These are phyloP conservation scores for Malassezia arunalokei DNA, from an alignment of 1,284 basidiomycete species.

Conservation along the genomic window DNA sequence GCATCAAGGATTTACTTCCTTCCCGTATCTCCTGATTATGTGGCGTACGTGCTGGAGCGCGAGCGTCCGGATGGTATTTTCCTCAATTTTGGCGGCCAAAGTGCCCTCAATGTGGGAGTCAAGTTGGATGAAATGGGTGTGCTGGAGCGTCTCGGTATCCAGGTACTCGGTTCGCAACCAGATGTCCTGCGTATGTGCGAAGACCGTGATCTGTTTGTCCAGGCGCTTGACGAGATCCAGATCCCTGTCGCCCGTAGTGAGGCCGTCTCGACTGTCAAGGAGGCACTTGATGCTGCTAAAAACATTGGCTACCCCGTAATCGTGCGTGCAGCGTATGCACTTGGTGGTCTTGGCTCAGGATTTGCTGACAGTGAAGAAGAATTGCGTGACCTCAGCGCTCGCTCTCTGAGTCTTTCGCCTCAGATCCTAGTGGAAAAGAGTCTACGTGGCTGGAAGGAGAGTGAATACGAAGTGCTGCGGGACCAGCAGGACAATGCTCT, in stretches of 20 bases:
- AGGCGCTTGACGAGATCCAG: constrained; percentile 94
- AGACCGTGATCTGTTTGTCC: constrained; percentile 91
- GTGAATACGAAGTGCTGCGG: constrained; percentile 97
- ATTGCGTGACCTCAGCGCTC: constrained; percentile 83
- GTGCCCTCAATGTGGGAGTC: constrained; percentile 93
- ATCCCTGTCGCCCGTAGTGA: constrained; percentile 95
- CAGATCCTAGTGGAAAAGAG: constrained; percentile 95
- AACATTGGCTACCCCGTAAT: constrained; percentile 95
- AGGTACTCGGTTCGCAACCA: constrained; percentile 82
- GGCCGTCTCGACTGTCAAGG: constrained; percentile 88
- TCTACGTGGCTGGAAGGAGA: constrained; percentile 99
- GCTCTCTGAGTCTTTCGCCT: constrained; percentile 76
- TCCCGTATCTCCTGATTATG: constrained; percentile 91
- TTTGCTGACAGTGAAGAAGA: constrained; percentile 94
- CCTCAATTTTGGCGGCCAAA: constrained; percentile 95
- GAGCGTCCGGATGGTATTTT: constrained; percentile 94
- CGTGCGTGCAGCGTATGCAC: constrained; percentile 90
- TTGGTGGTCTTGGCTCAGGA: constrained; percentile 94
- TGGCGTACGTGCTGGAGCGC: constrained; percentile 95
- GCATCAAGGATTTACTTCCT: constrained; percentile 96
- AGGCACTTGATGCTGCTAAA: constrained; percentile 78
- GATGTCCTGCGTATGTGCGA: constrained; percentile 68
- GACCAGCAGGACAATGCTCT: constrained; percentile 78
- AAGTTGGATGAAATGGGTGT: constrained; percentile 96
- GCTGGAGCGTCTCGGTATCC: constrained; percentile 80